These are phyloP conservation scores for Malus asiatica DNA, from an alignment of 306 rosid species.

Conservation along the genomic window DNA sequence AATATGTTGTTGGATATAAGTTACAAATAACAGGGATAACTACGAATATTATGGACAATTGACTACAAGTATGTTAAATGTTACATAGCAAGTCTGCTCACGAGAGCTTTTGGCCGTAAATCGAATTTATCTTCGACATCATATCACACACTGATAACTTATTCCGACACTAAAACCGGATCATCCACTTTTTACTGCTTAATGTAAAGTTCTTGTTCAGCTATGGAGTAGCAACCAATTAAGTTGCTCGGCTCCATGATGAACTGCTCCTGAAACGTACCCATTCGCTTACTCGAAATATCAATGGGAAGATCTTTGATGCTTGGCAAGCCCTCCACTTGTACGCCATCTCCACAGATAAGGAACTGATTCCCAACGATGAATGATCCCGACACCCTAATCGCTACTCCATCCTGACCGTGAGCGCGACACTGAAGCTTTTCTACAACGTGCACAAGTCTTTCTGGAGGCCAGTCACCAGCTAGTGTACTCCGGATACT, in stretches of 20 bases:
- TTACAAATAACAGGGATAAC: neutral
- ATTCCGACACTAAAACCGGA: neutral
- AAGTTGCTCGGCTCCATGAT: slow-evolving; percentile 60
- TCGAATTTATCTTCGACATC: neutral
- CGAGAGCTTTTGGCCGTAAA: neutral
- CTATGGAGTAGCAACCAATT: slow-evolving; percentile 70
- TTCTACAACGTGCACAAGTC: slow-evolving; percentile 85
- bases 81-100: neutral
- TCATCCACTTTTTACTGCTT: slow-evolving; percentile 29
- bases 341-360: slow-evolving; percentile 93
- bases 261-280: slow-evolving; percentile 83
- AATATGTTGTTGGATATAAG: too few species aligned
- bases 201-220: slow-evolving; percentile 78
- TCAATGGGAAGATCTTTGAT: slow-evolving; percentile 81
- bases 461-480: slow-evolving; percentile 93
- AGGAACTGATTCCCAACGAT: slow-evolving; percentile 86
- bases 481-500: slow-evolving; percentile 62
- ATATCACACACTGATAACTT: neutral
- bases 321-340: slow-evolving; percentile 82
- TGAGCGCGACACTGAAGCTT: slow-evolving; percentile 79
- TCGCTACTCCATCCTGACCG: slow-evolving; percentile 73
- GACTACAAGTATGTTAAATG: neutral
- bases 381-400: slow-evolving; percentile 85
- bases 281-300: slow-evolving; percentile 71
- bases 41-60: neutral